A percentile compares a stretch with the other conserved stretches of the same genome.
Conservation (phyloP, 2,329 filamentous ascomycete genomes). For the Xylaria sp. region DNA sequence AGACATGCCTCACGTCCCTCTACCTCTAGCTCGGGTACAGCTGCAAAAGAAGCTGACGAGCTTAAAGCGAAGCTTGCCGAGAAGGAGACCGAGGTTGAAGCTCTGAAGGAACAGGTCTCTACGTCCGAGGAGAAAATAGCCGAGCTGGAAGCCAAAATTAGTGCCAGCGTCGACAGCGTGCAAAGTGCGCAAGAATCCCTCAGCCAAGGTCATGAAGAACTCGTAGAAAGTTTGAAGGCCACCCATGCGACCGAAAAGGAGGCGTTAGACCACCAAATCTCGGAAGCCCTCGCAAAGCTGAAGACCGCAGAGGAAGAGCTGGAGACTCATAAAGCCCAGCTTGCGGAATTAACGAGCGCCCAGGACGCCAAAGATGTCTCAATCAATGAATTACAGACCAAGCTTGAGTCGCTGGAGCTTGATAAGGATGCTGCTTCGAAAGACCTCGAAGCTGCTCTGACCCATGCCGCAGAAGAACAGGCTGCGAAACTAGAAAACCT, state of each 20-base stretch:
- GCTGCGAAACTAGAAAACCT: constrained; percentile 61
- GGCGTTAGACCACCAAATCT: constrained; percentile 59
- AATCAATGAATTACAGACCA: constrained; percentile 60
- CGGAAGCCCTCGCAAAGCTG: constrained; percentile 63
- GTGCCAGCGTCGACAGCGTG: constrained; percentile 53
- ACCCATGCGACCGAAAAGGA: constrained; percentile 62
- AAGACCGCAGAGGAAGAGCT: constrained; percentile 63
- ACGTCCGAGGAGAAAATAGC: constrained; percentile 66
- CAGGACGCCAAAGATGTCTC: constrained; percentile 62
- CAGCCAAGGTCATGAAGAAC: constrained; percentile 56
- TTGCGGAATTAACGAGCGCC: constrained; percentile 59
- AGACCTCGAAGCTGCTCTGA: constrained; percentile 53
- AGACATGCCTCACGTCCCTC: constrained; percentile 58
- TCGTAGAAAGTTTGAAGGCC: constrained; percentile 61
- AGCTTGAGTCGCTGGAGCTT: constrained; percentile 60
- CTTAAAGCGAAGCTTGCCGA: constrained; percentile 69
- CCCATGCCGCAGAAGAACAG: constrained; percentile 60
- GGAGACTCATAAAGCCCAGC: constrained; percentile 60
- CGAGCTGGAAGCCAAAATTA: constrained; percentile 64
- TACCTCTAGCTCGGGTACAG: constrained; percentile 53
- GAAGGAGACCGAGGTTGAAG: constrained; percentile 67
- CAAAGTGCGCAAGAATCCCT: constrained; percentile 56
- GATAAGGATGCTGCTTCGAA: constrained; percentile 55
- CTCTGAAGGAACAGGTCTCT: constrained; percentile 67
- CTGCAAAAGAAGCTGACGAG: constrained; percentile 68